Evolutionary conservation across 2,329 filamentous ascomycete species (phyloP).

Genomic region (Gremmenia infestans): DNA sequence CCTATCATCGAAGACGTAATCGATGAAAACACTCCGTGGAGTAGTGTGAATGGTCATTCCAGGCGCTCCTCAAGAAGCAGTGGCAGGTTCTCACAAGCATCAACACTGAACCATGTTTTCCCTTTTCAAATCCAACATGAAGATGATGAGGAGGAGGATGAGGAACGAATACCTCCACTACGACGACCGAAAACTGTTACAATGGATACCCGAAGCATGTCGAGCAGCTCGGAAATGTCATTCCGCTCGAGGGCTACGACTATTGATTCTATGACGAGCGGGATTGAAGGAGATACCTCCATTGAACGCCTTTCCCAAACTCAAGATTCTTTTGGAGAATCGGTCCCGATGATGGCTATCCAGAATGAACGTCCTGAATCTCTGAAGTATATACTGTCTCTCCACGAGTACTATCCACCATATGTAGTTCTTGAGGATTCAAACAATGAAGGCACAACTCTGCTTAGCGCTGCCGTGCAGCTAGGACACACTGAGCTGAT

Average conservation of each 20-base stretch:
- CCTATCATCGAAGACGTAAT: slow-evolving; percentile 42
- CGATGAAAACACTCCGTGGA: slow-evolving; percentile 37
- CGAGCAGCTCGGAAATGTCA: slow-evolving; percentile 78
- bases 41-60: slow-evolving; percentile 20
- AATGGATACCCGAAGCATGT: slow-evolving; percentile 85
- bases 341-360: slow-evolving; percentile 81
- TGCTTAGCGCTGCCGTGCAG: slow-evolving; percentile 88
- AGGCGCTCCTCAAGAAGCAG: slow-evolving; percentile 21
- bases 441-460: slow-evolving; percentile 84
- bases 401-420: slow-evolving; percentile 70
- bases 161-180: slow-evolving; percentile 43
- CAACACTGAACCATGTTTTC: slow-evolving; percentile 73
- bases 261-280: slow-evolving; percentile 66
- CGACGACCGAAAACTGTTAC: slow-evolving; percentile 57
- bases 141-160: slow-evolving; percentile 38
- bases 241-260: slow-evolving; percentile 77
- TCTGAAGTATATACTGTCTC: slow-evolving; percentile 73
- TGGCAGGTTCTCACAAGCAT: slow-evolving; percentile 26
- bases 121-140: slow-evolving; percentile 67
- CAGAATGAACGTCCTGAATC: slow-evolving; percentile 66
- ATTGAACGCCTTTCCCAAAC: slow-evolving; percentile 73
- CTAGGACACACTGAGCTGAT: slow-evolving; percentile 71
- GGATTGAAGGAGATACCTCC: slow-evolving; percentile 79
- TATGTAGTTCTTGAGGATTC: slow-evolving; percentile 72
- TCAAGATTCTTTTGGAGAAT: slow-evolving; percentile 68